phyloP scores from a whole-genome alignment of 1,139 yeast genomes.

The Yamadazyma friedrichii region DNA sequence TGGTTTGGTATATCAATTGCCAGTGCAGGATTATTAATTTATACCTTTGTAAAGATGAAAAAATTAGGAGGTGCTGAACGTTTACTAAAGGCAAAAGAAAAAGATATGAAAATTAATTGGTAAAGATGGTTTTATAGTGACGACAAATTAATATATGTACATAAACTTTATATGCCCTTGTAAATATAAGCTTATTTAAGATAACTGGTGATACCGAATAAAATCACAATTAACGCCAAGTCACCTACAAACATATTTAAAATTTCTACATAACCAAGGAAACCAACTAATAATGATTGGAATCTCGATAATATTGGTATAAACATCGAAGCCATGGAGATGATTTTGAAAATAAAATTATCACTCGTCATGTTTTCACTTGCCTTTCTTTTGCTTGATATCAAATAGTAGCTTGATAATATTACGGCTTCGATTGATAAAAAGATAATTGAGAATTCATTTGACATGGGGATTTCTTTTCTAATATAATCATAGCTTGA shows the following conservation, averaged over 20 bases:
- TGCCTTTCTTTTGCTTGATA: constrained; percentile 26
- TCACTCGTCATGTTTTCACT: constrained; percentile 25
- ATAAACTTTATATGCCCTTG: neutral
- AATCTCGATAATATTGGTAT: constrained; percentile 33
- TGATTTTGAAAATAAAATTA: constrained; percentile 28
- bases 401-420: constrained; percentile 33
- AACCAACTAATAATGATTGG: constrained; percentile 27
- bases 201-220: constrained; percentile 39
- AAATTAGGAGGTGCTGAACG: constrained; percentile 39
- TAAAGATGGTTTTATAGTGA: neutral
- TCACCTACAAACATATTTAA: constrained; percentile 39
- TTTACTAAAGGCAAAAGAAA: constrained; percentile 41
- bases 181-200: constrained; percentile 1
- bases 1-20: constrained; percentile 88
- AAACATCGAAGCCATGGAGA: constrained; percentile 36
- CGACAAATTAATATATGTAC: neutral
- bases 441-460: constrained; percentile 29
- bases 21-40: constrained; percentile 60
- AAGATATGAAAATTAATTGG: constrained; percentile 32
- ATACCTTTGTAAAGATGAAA: constrained; percentile 31
- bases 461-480: constrained; percentile 11
- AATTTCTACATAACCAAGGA: constrained; percentile 40
- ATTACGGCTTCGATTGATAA: constrained; percentile 34
- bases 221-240: constrained; percentile 35
- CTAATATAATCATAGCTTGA: constrained; percentile 28